Evolutionary conservation across 202 grass and related monocot species (phyloP), one percentile per base, ranked within the genome.

Genomic region (Dendrocalamus latiflorus): DNA sequence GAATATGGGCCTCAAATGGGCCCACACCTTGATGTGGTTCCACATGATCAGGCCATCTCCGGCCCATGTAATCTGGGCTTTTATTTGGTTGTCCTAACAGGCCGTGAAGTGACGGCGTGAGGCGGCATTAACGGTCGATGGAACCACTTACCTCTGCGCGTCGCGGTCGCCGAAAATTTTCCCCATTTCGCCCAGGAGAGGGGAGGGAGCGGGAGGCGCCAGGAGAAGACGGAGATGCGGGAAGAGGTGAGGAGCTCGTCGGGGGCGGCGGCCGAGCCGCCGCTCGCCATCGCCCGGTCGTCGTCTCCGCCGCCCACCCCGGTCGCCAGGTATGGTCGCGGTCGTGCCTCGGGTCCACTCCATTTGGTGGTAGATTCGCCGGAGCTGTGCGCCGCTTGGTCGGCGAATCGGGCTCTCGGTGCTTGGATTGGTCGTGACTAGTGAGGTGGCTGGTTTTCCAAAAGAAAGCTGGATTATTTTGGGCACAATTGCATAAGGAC

Each of bases 211-310:
- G 65, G 22, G 85, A 77, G 75, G 86, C 73, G 84, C 71, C 51
- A 62, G 68, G 68, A 54, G 81, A 61, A 69, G n/a, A 28, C 59
- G 39, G 86, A 86, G 85, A 97, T 97, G 94, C 72, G 90, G 43
- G 91, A 97, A 81, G 94, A 97, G 90, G 94, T 97, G 11, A 85
- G 89, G 87, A 97, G 90, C 88, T 97, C 91, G 72, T 86, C 88
- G 63, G 88, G 79, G 70, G 88, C 81, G 64, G 89, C 71, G 83
- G 82, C 82, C 50, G 5, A 36, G 34, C 34, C 34, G 34, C 34
- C 34, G 34, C 34, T 36, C 34, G 93, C 80, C 65, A 43, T 87
- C 20, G 90, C 50, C 15, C 80, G 90, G 22, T 93, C 91, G 51
- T 93, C 91, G 45, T 92, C 94, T 45, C 91, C 94, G 53, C 88